Evolutionary conservation across 768 basidiomycete species (phyloP).

Genomic region (Cystofilobasidium macerans): DNA sequence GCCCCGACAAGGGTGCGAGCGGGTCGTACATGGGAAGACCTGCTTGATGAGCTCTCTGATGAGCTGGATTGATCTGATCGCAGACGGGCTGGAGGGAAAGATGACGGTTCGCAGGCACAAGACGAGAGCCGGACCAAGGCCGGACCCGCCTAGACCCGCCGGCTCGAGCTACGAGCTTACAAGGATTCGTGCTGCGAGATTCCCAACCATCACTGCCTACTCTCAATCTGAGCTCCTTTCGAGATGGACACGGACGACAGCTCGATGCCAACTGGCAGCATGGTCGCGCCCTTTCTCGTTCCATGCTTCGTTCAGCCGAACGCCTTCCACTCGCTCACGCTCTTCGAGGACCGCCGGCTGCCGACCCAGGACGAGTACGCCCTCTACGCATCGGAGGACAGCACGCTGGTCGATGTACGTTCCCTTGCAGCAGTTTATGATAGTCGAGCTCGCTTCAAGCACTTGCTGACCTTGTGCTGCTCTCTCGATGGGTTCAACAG

Average conservation of each 20-base stretch:
- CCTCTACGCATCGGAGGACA: conserved; percentile 8
- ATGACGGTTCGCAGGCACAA: no score
- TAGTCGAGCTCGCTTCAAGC: not conserved
- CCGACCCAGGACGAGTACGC: not conserved
- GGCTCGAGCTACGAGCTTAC: not conserved
- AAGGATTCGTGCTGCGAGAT: no score
- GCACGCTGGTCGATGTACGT: conserved; percentile 6
- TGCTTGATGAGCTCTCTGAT: no score
- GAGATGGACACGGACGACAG: not conserved
- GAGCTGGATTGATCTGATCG: not conserved
- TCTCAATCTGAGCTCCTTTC: not conserved
- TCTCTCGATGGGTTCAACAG: not conserved
- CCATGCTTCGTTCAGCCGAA: not conserved
- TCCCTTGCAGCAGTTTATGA: not conserved
- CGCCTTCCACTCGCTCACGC: conserved; percentile 2
- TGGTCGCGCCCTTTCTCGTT: conserved; percentile 8
- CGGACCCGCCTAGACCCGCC: no score
- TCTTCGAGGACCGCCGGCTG: conserved; percentile 1
- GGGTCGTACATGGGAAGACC: not conserved
- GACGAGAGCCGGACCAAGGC: no score
- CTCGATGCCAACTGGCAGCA: not conserved
- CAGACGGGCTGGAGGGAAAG: not conserved
- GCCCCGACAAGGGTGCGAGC: not conserved
- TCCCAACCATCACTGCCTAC: not conserved
- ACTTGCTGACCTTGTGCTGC: not conserved